Conservation (phyloP, 192 early-diverging fungal genomes). For the Bifiguratus adelaidae region DNA sequence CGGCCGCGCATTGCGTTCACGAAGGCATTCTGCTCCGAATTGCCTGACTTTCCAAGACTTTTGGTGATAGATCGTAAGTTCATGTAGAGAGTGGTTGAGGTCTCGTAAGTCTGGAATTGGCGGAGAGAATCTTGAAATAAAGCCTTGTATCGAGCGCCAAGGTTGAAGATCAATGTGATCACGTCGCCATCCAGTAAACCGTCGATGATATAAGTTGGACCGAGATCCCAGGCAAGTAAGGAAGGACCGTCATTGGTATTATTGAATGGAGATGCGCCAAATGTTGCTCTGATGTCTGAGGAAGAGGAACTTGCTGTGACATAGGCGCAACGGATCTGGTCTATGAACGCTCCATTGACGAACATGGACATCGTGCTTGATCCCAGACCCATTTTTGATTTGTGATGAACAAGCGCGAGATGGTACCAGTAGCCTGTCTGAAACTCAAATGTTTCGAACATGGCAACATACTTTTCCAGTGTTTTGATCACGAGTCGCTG, state of each 20-base stretch:
- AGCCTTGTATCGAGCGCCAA: constrained; percentile 51
- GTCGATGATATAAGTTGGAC: constrained; percentile 50
- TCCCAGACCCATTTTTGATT: constrained; percentile 29
- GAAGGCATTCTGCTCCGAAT: constrained; percentile 35
- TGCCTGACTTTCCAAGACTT: constrained; percentile 7
- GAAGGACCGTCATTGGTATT: no score
- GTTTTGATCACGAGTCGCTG: constrained; percentile 28
- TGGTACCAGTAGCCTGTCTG: constrained; percentile 55
- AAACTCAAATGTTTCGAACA: constrained; percentile 42
- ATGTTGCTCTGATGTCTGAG: constrained; percentile 19
- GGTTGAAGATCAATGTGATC: constrained; percentile 46
- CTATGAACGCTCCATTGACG: constrained; percentile 47
- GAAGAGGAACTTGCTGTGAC: constrained; percentile 25
- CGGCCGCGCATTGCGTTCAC: constrained; percentile 39
- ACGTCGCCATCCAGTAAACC: constrained; percentile 49
- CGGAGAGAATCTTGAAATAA: constrained; percentile 52
- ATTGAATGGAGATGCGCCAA: constrained; percentile 22
- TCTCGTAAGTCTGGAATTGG: constrained; percentile 60
- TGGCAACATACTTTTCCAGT: constrained; percentile 23
- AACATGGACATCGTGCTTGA: constrained; percentile 41
- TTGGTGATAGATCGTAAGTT: constrained; percentile 19
- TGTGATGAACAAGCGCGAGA: constrained; percentile 50
- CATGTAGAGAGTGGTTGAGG: constrained; percentile 39
- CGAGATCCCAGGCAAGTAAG: constrained; percentile 44
- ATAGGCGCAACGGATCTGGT: constrained; percentile 45